Evolutionary conservation across 345 rosid species (phyloP), one percentile per base, ranked within the genome.

Genomic region (Carallia pectinifolia): DNA sequence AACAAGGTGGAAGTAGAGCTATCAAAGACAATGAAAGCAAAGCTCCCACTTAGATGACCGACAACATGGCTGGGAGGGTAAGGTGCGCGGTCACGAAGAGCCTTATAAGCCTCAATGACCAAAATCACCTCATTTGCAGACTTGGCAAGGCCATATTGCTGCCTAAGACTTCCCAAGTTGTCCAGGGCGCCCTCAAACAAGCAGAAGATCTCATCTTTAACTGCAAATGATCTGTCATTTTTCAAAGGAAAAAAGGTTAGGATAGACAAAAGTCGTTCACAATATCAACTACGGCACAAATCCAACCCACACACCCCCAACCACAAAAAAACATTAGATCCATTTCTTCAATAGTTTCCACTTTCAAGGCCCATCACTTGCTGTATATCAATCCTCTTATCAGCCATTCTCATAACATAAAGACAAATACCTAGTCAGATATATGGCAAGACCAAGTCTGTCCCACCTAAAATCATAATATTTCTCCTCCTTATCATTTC

Each of bases 41-140:
- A 94, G 74, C 80, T 82, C 1, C 98, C 98, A 27, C 82, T 84
- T 2, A 94, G 90, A 78, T 94, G 97, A 39, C 90, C 90, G 23
- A 94, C 97, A 12, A 94, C 89, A 53, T 90, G 98, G 88, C 79
- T 94, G 0, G 96, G 73, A 27, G 98, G 98, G 76, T 91, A 94
- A 9, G 98, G 98, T 48, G 98, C 98, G 64, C 98, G 78, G 79
- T 94, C 98, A 4, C 98, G 95, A 27, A 94, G 95, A 60, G 97
- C 91, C 95, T 94, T 94, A 70, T 94, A 94, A 53, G 98, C 98
- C 80, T 94, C 98, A 19, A 94, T 94, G 30, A 94, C 90, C 71
- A 94, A 72, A 29, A 90, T 56, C 71, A 84, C 98, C 84, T 94
- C 98, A 64, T 91, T 91, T 16, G 89, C 90, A 0, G 88, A 87